A percentile compares a stretch with the other conserved stretches of the same genome.
Evolutionary conservation across 108 stramenopile species (phyloP).

Genomic region (Licmophora abbreviata): DNA sequence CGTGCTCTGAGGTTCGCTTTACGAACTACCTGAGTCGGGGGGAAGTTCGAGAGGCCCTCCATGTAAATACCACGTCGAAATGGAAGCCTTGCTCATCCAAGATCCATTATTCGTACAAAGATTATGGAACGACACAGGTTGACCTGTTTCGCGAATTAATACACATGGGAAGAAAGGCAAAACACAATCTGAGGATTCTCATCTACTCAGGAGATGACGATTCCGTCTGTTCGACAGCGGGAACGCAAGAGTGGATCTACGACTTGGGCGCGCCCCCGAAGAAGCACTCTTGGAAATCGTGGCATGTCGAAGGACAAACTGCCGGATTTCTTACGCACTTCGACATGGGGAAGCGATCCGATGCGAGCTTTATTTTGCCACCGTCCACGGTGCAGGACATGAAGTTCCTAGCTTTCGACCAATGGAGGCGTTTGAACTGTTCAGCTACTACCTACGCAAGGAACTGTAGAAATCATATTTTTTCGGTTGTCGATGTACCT

Average conservation of each 20-base stretch:
- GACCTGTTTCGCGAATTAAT: slow-evolving; percentile 15
- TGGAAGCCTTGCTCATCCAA: slow-evolving; percentile 34
- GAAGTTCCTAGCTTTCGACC: slow-evolving; percentile 71
- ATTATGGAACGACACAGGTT: slow-evolving; percentile 2
- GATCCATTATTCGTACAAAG: slow-evolving; percentile 13
- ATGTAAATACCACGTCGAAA: slow-evolving; percentile 29
- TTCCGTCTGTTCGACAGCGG: slow-evolving; percentile 36
- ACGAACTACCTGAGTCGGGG: slow-evolving; percentile 40
- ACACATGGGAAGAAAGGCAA: neutral
- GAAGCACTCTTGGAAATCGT: slow-evolving; percentile 24
- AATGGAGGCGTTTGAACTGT: slow-evolving; percentile 40
- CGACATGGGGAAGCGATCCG: slow-evolving; percentile 9
- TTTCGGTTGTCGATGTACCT: too few species aligned
- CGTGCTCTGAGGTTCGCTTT: slow-evolving; percentile 42
- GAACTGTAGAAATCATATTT: too few species aligned
- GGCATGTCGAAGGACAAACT: slow-evolving; percentile 39
- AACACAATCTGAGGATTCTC: slow-evolving; percentile 28
- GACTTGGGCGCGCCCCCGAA: slow-evolving; percentile 19
- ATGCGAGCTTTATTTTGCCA: slow-evolving; percentile 46
- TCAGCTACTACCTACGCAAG: too few species aligned
- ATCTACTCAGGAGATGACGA: slow-evolving; percentile 59
- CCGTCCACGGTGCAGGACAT: slow-evolving; percentile 71
- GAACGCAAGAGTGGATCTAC: slow-evolving; percentile 50
- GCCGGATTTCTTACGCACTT: slow-evolving; percentile 60
- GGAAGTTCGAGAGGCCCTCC: slow-evolving; percentile 53